A percentile compares a stretch with the other conserved stretches of the same genome.
Evolutionary conservation across 495 filamentous ascomycete genomes (phyloP).

Genomic region (Penicillium coffeae): DNA sequence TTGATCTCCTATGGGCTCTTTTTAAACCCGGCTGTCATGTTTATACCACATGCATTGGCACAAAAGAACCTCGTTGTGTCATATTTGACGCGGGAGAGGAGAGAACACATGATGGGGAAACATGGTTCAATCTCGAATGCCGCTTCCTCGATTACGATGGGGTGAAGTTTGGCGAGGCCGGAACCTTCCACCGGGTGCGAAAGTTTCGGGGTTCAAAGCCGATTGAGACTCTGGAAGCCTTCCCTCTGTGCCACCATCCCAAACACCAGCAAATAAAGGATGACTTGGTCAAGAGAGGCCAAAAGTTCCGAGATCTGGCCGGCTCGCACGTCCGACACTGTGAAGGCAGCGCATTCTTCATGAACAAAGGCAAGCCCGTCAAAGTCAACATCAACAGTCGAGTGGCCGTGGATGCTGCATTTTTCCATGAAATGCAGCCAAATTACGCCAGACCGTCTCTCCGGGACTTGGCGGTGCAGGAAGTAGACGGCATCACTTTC

Average conservation of each 20-base stretch:
- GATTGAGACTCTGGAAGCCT: constrained; percentile 26
- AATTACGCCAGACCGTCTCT: constrained; percentile 26
- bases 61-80: constrained; percentile 49
- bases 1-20: constrained; percentile 27
- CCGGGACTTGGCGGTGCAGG: constrained; percentile 7
- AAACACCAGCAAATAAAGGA: constrained; percentile 14
- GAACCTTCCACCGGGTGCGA: constrained; percentile 17
- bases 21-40: constrained; percentile 4
- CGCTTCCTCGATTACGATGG: constrained; percentile 32
- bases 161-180: constrained; percentile 19
- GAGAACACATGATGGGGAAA: constrained; percentile 17
- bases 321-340: constrained; percentile 19
- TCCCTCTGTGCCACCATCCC: constrained; percentile 23
- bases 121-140: constrained; percentile 32
- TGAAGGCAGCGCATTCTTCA: constrained; percentile 23
- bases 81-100: constrained; percentile 61
- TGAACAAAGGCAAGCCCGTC: constrained; percentile 22
- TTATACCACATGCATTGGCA: constrained; percentile 36
- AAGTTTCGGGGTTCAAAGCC: constrained; percentile 29
- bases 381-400: constrained; percentile 22
- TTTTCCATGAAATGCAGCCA: constrained; percentile 24
- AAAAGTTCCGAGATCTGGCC: constrained; percentile 24
- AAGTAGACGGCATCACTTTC: constrained; percentile 10
- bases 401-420: constrained; percentile 22
- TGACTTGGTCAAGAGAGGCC: constrained; percentile 19